Base-by-base conservation (phyloP, 1,284 basidiomycete genomes). In the Cutaneotrichosporon cutaneum region DNA sequence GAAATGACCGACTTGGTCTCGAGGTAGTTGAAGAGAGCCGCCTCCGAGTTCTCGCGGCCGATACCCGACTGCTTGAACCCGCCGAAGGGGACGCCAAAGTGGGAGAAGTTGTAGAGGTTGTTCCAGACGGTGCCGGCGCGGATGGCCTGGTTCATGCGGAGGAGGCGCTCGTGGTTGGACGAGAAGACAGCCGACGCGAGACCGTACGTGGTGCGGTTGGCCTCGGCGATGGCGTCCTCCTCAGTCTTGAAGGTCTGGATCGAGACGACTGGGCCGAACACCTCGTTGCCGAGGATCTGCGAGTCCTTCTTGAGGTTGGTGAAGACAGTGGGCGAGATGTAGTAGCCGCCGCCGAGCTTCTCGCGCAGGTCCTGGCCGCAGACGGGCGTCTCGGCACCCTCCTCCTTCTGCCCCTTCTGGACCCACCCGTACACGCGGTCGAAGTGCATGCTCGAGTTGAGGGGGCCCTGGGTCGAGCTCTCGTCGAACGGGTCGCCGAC, bases 381-480 rank as follows among this genome's bases (percentile, higher is more conserved):
- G 8, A 90, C 82, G 36, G 86, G 80, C 27, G 88, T 80, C 68
- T 85, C 89, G 24, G 94, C 94, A n/a, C 94, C 94, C 73, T 90
- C 88, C 66, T 85, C n/a, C n/a, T n/a, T n/a, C n/a, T 75, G 79
- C 90, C 94, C 95, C 1, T 84, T 83, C 70, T 94, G 89, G 71
- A 99, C 94, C 77, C 94, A 97, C 18, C 82, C 81, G 85, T 91
- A 89, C 55, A 98, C 87, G 66, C 89, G 88, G 77, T 96, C 92
- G 71, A 89, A 91, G 78, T 98, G 94, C 21, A 79, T 80, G 74
- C 89, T 89, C 22, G 90, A 92, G 47, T 92, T 87, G 72, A 94
- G 82, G 24, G 93, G 92, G 2, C 92, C 92, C 48, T 87, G 90
- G 55, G 85, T 85, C 18, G 84, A 86, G 48, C 82, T 81, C 52